phyloP scores from a whole-genome alignment of 176 grass and related monocot species.

The Lolium rigidum region DNA sequence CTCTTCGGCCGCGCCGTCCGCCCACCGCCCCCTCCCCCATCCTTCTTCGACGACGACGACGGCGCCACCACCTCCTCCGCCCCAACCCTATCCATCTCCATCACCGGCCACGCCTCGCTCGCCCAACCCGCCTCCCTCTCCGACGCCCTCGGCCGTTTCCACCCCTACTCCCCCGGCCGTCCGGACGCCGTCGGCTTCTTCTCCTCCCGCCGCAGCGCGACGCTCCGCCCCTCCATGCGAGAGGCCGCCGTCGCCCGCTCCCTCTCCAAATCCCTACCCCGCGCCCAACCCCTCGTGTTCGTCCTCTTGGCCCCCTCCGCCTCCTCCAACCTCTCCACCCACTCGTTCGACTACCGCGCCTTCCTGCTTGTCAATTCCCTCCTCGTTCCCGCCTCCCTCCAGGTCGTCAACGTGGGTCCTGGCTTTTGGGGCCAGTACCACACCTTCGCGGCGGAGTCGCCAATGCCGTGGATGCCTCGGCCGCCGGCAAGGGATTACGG shows the following conservation, averaged over 20 bases:
- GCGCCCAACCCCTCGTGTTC: conserved; percentile 23
- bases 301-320: conserved; percentile 8
- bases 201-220: conserved; percentile 50
- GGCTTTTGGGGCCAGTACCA: conserved; percentile 47
- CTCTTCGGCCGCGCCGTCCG: conserved; percentile 45
- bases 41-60: conserved; percentile 34
- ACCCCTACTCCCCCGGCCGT: conserved; percentile 2
- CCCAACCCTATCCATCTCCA: conserved; percentile 32
- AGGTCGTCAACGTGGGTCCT: conserved; percentile 51
- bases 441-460: conserved; percentile 46
- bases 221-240: conserved; percentile 59
- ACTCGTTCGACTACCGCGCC: conserved; percentile 37
- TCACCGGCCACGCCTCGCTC: conserved; percentile 40
- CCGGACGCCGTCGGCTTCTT: conserved; percentile 48
- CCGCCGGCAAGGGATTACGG: neutral
- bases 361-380: conserved; percentile 47
- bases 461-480: conserved; percentile 47
- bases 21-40: conserved; percentile 29
- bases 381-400: conserved; percentile 43
- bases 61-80: conserved; percentile 28
- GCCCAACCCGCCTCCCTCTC: conserved; percentile 43
- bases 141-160: conserved; percentile 46
- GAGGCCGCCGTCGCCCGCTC: conserved; percentile 52
- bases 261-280: conserved; percentile 22
- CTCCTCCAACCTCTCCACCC: conserved; percentile 19